Conservation (phyloP, 2,329 filamentous ascomycete genomes). For the Exophiala mesophila region DNA sequence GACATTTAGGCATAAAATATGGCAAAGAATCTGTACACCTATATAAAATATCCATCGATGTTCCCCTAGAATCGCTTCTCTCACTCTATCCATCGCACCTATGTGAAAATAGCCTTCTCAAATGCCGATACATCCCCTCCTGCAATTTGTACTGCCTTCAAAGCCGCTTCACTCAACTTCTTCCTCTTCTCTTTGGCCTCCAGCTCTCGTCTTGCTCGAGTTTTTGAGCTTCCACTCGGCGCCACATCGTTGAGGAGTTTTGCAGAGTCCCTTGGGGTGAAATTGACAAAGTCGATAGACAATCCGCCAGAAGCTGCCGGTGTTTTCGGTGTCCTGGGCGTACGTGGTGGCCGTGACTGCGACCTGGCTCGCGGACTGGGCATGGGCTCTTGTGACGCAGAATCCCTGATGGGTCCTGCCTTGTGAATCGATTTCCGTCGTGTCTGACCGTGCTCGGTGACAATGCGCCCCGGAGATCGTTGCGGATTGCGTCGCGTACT, state of each 20-base stretch:
- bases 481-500: constrained; percentile 30
- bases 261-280: constrained; percentile 71
- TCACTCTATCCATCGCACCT: not conserved
- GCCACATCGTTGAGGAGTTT: constrained; percentile 86
- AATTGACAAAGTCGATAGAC: constrained; percentile 69
- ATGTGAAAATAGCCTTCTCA: constrained; percentile 24
- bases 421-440: constrained; percentile 39
- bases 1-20: not conserved
- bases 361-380: constrained; percentile 21
- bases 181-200: constrained; percentile 75
- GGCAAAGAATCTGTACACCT: constrained; percentile 1
- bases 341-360: constrained; percentile 20
- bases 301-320: constrained; percentile 24
- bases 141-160: constrained; percentile 39
- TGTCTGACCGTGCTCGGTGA: constrained; percentile 29
- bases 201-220: constrained; percentile 84
- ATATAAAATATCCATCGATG: not conserved
- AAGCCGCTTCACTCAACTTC: constrained; percentile 26
- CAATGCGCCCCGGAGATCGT: constrained; percentile 26
- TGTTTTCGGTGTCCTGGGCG: constrained; percentile 29
- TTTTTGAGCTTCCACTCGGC: constrained; percentile 86
- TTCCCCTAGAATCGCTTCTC: not conserved
- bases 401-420: constrained; percentile 31
- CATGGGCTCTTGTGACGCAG: constrained; percentile 29
- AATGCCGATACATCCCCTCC: constrained; percentile 43